Evolutionary conservation across 2,329 filamentous ascomycete genomes (phyloP), one percentile per base, ranked within the genome.

Genomic region (Juglanconis sp.): DNA sequence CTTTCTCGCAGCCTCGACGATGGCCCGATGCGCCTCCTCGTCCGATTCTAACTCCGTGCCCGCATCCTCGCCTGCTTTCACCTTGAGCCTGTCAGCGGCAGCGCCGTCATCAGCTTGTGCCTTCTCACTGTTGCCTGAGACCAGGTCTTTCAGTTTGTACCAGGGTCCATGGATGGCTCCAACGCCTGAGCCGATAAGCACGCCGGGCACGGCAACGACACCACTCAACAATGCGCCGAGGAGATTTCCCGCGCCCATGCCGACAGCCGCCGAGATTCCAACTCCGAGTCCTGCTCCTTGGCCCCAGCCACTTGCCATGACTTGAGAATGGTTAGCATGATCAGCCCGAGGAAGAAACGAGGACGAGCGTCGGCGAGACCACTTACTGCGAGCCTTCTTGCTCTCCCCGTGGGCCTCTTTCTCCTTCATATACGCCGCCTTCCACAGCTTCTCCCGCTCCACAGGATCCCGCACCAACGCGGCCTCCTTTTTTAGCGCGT

Each of bases 401-500:
- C 61, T 63, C 46, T 63, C 61, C 8, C 61, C 61, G 17, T 63
- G 61, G 7, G 61, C 61, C 38, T 60, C 61, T 36, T 63, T 63
- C 46, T 63, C 61, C 50, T 63, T 63, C n/a, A 49, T 40, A 9
- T 63, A 63, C 10, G 54, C 61, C n/a, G 61, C 56, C 17, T 38
- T 59, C 57, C 56, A 57, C 13, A 63, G 36, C 34, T 52, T 51
- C 53, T 63, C 61, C 34, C 61, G 58, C 46, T 60, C 61, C 4
- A 38, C 61, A 4, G 61, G 57, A 38, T 63, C 61, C 24, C 44
- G 40, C 9, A 49, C 61, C 1, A 63, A 48, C 5, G 54, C 40
- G 3, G 61, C 61, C 36, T 63, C 57, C 40, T 60, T 60, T 50
- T 63, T 63, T 40, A 63, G 57, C 5, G 57, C 36, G 17, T 63